Base-by-base conservation (phyloP, 2,329 filamentous ascomycete species). In the Trichophyton simii region DNA sequence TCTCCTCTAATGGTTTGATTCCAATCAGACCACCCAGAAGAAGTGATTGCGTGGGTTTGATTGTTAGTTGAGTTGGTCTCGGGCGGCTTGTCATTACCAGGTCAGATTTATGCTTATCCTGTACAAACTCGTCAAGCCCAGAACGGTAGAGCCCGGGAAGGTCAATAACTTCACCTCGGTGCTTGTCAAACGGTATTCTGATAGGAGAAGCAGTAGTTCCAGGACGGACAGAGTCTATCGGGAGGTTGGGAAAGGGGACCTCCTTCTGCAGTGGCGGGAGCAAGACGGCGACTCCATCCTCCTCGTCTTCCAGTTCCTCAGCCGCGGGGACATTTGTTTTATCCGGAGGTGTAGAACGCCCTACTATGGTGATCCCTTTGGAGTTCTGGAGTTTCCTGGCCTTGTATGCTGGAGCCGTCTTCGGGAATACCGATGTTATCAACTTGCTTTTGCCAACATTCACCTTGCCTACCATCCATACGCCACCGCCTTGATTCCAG, bases 401-500 rank as follows among this genome's bases (percentile, higher is more conserved):
- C 25, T 44, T n/a, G 70, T 69, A 22, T 5, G 11, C 7, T 67
- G 69, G 58, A 63, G 79, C 80, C 28, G 84, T 85, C 78, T 88
- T 86, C 3, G 95, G 92, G 68, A 91, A 96, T 6, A 96, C 84
- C 3, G 85, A 83, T 67, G 94, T 86, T 63, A 97, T 95, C 1
- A 99, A 81, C 69, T 87, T 87, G 68, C 92, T 97, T 75, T 99
- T 99, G 25, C 94, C 95, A 1, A 97, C 95, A 70, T 99, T 99
- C 65, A 91, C 90, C 73, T 96, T 97, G n/a, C 94, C 94, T 2
- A 99, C 88, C 79, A 99, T 86, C 92, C 94, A 99, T 15, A 88
- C 87, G 15, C 86, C 94, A 3, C 92, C 92, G 3, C 90, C 91
- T 57, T 89, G 83, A 50, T 85, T 77, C 81, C 85, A 91, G 55